Evolutionary conservation across 75 land plant genomes (phyloP).

Genomic region (Sequoia sempervirens): DNA sequence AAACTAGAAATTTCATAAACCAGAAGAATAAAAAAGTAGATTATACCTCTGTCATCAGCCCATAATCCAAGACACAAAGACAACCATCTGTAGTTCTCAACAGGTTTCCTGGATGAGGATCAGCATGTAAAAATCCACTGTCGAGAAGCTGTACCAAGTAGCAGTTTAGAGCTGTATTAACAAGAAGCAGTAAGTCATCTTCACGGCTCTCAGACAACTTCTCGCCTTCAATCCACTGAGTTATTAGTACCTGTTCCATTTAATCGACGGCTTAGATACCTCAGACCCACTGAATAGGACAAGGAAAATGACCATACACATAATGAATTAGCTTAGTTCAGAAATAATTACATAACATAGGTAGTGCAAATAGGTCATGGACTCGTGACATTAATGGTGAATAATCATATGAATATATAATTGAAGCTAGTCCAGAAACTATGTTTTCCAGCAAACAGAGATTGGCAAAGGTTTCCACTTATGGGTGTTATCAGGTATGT

Average conservation of each 20-base stretch:
- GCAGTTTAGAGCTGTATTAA: conserved; percentile 47
- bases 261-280: not conserved
- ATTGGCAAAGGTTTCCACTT: not conserved
- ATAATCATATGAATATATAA: not conserved
- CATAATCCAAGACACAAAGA: conserved; percentile 12
- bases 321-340: not conserved
- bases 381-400: not conserved
- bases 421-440: not conserved
- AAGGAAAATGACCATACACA: not conserved
- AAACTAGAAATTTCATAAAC: not conserved
- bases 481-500: not conserved
- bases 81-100: conserved; percentile 30
- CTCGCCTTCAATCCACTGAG: conserved; percentile 50
- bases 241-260: conserved; percentile 33
- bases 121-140: conserved; percentile 57
- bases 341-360: not conserved
- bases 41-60: conserved; percentile 42
- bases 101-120: conserved; percentile 59
- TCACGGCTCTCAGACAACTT: conserved; percentile 47
- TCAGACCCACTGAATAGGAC: not conserved
- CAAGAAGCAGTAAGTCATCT: conserved; percentile 32
- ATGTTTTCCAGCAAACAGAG: not conserved
- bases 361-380: not conserved
- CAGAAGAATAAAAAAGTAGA: not conserved
- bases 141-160: conserved; percentile 47